Evolutionary conservation across 2,329 filamentous ascomycete species (phyloP).

Genomic region (Bipolaris sorokiniana): DNA sequence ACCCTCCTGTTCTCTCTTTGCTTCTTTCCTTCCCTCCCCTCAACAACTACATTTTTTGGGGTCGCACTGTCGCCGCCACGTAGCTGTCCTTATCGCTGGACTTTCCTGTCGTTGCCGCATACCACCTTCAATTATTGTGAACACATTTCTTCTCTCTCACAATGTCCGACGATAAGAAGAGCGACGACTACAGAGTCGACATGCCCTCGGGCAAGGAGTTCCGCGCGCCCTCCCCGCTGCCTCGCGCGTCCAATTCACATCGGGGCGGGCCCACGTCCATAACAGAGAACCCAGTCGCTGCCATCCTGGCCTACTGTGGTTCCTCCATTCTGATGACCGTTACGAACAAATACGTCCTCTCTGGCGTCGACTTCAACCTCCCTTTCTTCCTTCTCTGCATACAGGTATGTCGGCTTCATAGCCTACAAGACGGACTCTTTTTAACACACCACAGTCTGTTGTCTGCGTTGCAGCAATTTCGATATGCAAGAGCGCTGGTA

Average conservation of each 20-base stretch:
- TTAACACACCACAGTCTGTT: slow-evolving; percentile 67
- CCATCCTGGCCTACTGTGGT: slow-evolving; percentile 88
- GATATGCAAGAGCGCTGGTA: slow-evolving; percentile 75
- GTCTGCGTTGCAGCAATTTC: slow-evolving; percentile 88
- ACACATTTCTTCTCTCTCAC: slow-evolving; percentile 30
- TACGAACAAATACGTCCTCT: slow-evolving; percentile 99
- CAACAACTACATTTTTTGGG: slow-evolving; percentile 2
- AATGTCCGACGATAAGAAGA: slow-evolving; percentile 91
- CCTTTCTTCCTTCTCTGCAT: slow-evolving; percentile 94
- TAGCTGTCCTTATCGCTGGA: slow-evolving; percentile 25
- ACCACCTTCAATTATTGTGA: slow-evolving; percentile 5
- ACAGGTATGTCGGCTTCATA: slow-evolving; percentile 69
- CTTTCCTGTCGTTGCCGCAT: slow-evolving; percentile 23
- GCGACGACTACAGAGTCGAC: slow-evolving; percentile 76
- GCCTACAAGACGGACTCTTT: not conserved
- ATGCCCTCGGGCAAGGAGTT: slow-evolving; percentile 58
- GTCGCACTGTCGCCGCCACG: slow-evolving; percentile 13
- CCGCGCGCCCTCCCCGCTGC: slow-evolving; percentile 55
- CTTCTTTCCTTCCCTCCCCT: slow-evolving; percentile 7
- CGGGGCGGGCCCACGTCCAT: slow-evolving; percentile 46
- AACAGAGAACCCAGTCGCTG: slow-evolving; percentile 77
- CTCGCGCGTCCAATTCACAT: slow-evolving; percentile 43
- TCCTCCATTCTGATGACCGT: slow-evolving; percentile 99
- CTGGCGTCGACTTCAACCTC: slow-evolving; percentile 87
- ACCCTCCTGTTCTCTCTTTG: slow-evolving; percentile 25